Evolutionary conservation across 1,284 basidiomycete genomes (phyloP).

Genomic region (Trichosporon sp.): DNA sequence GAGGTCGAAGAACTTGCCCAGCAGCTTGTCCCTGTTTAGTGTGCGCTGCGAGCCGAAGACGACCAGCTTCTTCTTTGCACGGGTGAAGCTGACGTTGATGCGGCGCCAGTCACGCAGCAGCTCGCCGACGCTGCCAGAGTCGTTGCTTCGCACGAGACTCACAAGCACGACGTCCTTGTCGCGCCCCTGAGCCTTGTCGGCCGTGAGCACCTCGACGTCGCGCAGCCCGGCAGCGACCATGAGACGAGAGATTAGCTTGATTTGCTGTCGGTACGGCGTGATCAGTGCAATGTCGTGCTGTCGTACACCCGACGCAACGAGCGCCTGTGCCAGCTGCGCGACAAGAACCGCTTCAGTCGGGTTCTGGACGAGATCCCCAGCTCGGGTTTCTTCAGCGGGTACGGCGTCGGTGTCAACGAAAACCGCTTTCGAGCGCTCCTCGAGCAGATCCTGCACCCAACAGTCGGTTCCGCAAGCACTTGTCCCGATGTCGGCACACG

Average conservation of each 20-base stretch:
- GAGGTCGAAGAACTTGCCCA: conserved; percentile 66
- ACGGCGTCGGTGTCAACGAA: conserved; percentile 87
- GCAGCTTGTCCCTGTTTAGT: conserved; percentile 55
- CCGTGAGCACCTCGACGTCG: conserved; percentile 81
- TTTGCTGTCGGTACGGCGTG: conserved; percentile 88
- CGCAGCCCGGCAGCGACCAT: conserved; percentile 44
- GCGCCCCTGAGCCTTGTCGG: conserved; percentile 89
- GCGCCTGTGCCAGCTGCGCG: conserved; percentile 58
- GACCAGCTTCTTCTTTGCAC: conserved; percentile 81
- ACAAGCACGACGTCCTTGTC: conserved; percentile 95
- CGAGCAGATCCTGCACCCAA: conserved; percentile 66
- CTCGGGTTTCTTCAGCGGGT: conserved; percentile 69
- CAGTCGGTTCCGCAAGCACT: conserved; percentile 50
- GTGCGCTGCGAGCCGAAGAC: conserved; percentile 80
- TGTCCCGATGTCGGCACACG: conserved; percentile 44
- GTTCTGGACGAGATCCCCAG: conserved; percentile 85
- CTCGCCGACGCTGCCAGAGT: conserved; percentile 71
- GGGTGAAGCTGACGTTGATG: conserved; percentile 94
- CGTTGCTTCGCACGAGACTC: conserved; percentile 84
- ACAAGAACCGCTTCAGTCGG: conserved; percentile 62
- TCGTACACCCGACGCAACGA: conserved; percentile 61
- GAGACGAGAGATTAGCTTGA: conserved; percentile 69
- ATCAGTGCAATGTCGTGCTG: conserved; percentile 77
- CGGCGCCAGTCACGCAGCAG: conserved; percentile 90
- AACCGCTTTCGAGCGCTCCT: conserved; percentile 71